phyloP scores from a whole-genome alignment of 805 yeast species.

The Zygoascus biomembranicola region DNA sequence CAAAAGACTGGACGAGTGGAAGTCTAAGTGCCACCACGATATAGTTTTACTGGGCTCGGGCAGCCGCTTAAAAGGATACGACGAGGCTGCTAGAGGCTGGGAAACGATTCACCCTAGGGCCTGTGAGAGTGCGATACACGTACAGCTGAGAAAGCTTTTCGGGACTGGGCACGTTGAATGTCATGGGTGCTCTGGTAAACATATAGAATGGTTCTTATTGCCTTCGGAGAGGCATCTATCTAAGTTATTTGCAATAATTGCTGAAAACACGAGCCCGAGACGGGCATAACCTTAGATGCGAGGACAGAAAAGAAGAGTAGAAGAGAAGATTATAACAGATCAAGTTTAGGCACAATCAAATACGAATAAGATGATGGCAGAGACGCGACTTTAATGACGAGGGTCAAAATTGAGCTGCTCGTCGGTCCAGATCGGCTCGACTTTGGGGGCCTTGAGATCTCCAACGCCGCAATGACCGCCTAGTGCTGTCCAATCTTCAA shows the following conservation, averaged over 20 bases:
- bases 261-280: not conserved
- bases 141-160: conserved; percentile 15
- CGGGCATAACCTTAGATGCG: not conserved
- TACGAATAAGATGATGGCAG: not conserved
- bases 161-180: conserved; percentile 25
- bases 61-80: not conserved
- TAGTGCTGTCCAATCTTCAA: conserved; percentile 60
- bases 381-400: not conserved
- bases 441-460: conserved; percentile 34
- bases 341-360: not conserved
- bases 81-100: conserved; percentile 21
- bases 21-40: conserved; percentile 20
- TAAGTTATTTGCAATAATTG: not conserved
- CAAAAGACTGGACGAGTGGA: conserved; percentile 25
- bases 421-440: conserved; percentile 81
- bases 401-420: conserved; percentile 43
- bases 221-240: conserved; percentile 3
- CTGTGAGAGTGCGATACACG: conserved; percentile 19
- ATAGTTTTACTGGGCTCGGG: not conserved
- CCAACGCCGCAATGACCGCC: conserved; percentile 97
- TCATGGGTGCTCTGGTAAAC: conserved; percentile 20
- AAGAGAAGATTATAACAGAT: not conserved
- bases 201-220: conserved; percentile 25
- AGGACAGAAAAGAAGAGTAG: not conserved
- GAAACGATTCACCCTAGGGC: conserved; percentile 13